Base-by-base conservation (phyloP, 2,329 filamentous ascomycete genomes). In the Beauveria caledonica region DNA sequence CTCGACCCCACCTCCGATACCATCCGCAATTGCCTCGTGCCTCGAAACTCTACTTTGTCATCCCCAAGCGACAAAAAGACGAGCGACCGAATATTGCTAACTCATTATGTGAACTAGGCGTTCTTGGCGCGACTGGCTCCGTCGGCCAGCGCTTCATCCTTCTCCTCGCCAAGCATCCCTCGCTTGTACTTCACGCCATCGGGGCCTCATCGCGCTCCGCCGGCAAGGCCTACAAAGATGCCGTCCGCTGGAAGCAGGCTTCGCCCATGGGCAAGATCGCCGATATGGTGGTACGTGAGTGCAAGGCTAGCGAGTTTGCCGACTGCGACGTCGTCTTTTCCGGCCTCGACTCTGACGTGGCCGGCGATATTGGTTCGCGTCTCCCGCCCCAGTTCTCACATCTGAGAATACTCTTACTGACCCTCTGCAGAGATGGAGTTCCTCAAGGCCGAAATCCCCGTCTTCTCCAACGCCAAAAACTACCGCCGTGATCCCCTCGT, bases 391-490 rank as follows among this genome's bases (percentile, higher is more conserved):
- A 2, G 25, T 17, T 25, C 23, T 11, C 15, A 3, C 25, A n/a
- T 49, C 7, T 15, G 7, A 23, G 1, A 10, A 42, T 23, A 3
- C 40, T 10, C 17, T 52, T 48, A 23, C 23, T 19, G 25, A 15
- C 60, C 68, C 55, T n/a, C 11, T 45, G 19, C 68, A 92, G 92
- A 97, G 75, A 90, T 90, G 83, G 89, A 89, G 67, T 97, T 97
- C 74, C 82, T 96, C 70, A 88, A 88, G 71, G 87, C 91, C 63
- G 87, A 96, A 70, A 85, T 97, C 56, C 86, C 90, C 69, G 89
- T 97, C 72, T 97, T 99, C 80, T 96, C 92, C 69, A 99, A 97
- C 75, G 92, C 94, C 56, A 97, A 97, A 77, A 97, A 97, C 83
- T 91, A 96, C 82, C 89, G 94, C 68, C 88, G 88, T 72, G 87